Conservation (phyloP, 2,329 filamentous ascomycete genomes). For the Dothidotthia symphoricarpi region DNA sequence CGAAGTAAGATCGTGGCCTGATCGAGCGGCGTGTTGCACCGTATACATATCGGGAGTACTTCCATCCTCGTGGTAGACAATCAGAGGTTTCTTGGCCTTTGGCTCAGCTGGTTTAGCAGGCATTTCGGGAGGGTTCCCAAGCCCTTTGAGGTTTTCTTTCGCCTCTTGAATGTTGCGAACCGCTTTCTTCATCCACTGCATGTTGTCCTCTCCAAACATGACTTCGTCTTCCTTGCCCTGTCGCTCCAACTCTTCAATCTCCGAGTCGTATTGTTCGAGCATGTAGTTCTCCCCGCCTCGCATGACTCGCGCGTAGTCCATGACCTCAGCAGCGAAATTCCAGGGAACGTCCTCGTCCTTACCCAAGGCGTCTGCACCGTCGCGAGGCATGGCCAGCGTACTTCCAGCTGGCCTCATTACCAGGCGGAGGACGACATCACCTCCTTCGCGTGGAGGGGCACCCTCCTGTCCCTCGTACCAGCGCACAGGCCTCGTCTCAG, state of each 20-base stretch:
- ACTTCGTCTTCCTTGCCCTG: slow-evolving; percentile 88
- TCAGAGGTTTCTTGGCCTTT: slow-evolving; percentile 49
- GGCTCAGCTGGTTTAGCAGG: slow-evolving; percentile 52
- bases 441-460: slow-evolving; percentile 74
- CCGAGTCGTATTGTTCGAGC: slow-evolving; percentile 72
- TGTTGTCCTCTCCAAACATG: slow-evolving; percentile 84
- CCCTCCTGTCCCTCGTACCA: slow-evolving; percentile 91
- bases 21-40: slow-evolving; percentile 49
- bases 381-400: slow-evolving; percentile 82
- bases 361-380: slow-evolving; percentile 69
- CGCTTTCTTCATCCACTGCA: slow-evolving; percentile 83
- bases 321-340: slow-evolving; percentile 90
- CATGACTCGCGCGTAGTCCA: slow-evolving; percentile 95
- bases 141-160: slow-evolving; percentile 70
- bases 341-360: slow-evolving; percentile 80
- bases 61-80: slow-evolving; percentile 50
- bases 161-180: slow-evolving; percentile 70
- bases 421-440: slow-evolving; percentile 84
- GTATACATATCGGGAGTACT: slow-evolving; percentile 54
- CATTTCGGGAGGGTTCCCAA: slow-evolving; percentile 62
- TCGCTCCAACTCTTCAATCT: slow-evolving; percentile 69
- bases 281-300: slow-evolving; percentile 91
- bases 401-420: slow-evolving; percentile 78
- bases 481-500: slow-evolving; percentile 82
- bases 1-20: slow-evolving; percentile 43